Evolutionary conservation across 2,329 filamentous ascomycete genomes (phyloP), one percentile per base, ranked within the genome.

Genomic region (Epichloe sp.): DNA sequence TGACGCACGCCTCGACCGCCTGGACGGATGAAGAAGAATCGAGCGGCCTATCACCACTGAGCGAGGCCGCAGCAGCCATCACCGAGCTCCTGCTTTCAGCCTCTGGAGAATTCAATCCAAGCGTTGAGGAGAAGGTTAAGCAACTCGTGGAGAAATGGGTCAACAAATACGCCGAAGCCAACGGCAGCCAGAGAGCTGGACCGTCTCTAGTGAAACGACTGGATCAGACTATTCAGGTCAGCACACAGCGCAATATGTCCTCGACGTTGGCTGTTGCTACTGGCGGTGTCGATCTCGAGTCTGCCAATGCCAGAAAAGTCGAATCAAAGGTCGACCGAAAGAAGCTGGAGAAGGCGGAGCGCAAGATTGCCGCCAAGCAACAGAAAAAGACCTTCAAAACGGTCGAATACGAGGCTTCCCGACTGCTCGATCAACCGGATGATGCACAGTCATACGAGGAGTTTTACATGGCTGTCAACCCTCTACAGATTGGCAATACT

Each of bases 381-480:
- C 93, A 89, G 72, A 95, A 95, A 76, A 98, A 98, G 75, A 81
- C 83, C 37, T 96, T 93, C 83, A 97, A 97, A 78, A 95, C 85
- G 51, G 93, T 98, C 59, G 88, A 96, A 70, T 98, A 98, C 67
- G 93, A 98, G 71, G 87, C 93, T 0, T 97, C 93, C 12, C 83
- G 83, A 58, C 75, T 98, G 58, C 81, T 98, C 58, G 85, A 94
- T 64, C 80, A 88, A 68, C 78, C 88, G 4, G 85, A 91, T 61
- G 80, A 84, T 61, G 75, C 90, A 12, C 85, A 95, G 75, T 94
- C 88, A 41, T 98, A 98, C 66, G 93, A 98, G 70, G 93, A 98
- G 67, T 97, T 98, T 72, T 98, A 95, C 79, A 97, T 98, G 93
- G 85, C 88, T 50, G 93, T 98, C 74, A 98, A 98, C 68, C 93